phyloP scores from a whole-genome alignment of 106 monocot species.

The Posidonia australis region DNA sequence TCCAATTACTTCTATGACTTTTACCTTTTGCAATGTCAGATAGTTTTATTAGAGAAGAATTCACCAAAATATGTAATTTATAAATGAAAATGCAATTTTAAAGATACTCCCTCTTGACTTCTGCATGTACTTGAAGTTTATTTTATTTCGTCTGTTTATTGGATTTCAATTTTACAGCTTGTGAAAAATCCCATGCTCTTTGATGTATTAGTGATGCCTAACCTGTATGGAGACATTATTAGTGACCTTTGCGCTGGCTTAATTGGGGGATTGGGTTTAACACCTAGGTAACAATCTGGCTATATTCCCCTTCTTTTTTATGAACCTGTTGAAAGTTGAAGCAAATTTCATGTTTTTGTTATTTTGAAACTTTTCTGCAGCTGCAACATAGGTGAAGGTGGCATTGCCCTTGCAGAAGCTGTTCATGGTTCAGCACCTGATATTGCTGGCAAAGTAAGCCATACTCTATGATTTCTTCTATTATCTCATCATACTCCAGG shows the following conservation, averaged over 20 bases:
- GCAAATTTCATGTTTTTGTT: not conserved
- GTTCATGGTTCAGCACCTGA: conserved; percentile 98
- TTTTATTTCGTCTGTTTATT: not conserved
- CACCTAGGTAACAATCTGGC: conserved; percentile 54
- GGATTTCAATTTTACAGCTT: conserved; percentile 31
- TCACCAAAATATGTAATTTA: too few relatives aligned
- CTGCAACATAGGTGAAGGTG: conserved; percentile 93
- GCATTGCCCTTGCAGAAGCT: conserved; percentile 83
- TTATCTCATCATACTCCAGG: too few relatives aligned
- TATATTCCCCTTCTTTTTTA: not conserved
- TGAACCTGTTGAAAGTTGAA: not conserved
- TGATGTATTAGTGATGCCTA: conserved; percentile 96
- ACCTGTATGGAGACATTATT: conserved; percentile 95
- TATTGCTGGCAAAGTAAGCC: conserved; percentile 81
- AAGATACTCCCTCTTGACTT: not conserved
- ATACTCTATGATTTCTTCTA: not conserved
- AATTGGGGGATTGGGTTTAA: conserved; percentile 91
- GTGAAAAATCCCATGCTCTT: conserved; percentile 85
- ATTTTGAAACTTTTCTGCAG: conserved; percentile 21
- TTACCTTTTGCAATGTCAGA: too few relatives aligned
- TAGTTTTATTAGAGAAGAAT: too few relatives aligned
- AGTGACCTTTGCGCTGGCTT: conserved; percentile 97
- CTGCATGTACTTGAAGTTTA: not conserved
- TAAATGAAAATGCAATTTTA: too few relatives aligned
- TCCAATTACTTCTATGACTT: not conserved